These are phyloP conservation scores for Bryoerythrophyllum caledonicum DNA, from an alignment of 225 moss, liverwort and hornwort species.

Conservation along the genomic window DNA sequence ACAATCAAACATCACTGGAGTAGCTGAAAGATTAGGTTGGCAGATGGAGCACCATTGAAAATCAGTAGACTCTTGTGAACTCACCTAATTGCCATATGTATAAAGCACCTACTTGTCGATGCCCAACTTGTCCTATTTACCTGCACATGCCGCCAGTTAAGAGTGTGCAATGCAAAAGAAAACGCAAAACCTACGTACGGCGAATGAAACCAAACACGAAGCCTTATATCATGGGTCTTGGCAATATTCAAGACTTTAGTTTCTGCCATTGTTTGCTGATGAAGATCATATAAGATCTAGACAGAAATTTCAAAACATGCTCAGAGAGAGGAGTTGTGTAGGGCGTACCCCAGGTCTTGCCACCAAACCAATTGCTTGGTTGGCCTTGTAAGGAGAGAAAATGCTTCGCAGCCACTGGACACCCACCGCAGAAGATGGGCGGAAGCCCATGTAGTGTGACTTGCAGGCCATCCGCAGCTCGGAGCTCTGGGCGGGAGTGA, in stretches of 20 bases:
- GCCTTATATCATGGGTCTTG: background rate
- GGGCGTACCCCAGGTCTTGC: constrained; percentile 50
- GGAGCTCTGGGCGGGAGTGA: constrained; percentile 36
- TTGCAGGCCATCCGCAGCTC: constrained; percentile 55
- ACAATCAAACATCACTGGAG: no score
- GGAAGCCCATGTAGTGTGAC: constrained; percentile 45
- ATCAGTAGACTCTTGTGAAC: no score
- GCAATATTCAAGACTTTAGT: background rate
- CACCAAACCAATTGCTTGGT: constrained; percentile 36
- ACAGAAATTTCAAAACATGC: background rate
- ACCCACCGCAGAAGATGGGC: constrained; percentile 43
- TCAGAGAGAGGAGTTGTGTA: background rate
- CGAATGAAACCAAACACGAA: background rate
- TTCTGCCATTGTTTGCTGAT: background rate
- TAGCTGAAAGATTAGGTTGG: no score
- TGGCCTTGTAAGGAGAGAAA: constrained; percentile 32
- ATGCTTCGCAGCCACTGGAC: constrained; percentile 39
- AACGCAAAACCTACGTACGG: background rate
- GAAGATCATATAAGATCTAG: background rate
- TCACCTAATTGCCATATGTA: background rate
- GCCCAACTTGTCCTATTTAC: background rate
- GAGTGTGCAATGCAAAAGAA: background rate
- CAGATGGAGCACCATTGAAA: no score
- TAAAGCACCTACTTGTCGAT: background rate
- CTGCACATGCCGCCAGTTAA: background rate